Conservation (phyloP, 495 filamentous ascomycete species). For the Neurospora tetrasperma region DNA sequence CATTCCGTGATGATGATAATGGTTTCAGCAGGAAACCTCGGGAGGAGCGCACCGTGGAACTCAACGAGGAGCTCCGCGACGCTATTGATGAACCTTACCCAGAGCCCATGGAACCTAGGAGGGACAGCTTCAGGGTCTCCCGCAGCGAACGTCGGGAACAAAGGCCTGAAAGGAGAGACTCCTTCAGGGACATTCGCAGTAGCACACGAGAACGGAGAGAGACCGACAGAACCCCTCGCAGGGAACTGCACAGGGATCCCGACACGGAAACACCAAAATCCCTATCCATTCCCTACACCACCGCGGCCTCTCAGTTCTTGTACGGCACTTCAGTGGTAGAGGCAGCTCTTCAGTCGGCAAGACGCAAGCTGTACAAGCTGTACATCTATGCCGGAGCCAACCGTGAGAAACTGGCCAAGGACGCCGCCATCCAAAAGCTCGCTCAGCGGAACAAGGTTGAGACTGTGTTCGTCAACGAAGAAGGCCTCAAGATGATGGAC, state of each 20-base stretch:
- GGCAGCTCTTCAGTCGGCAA: constrained; percentile 59
- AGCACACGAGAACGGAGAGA: not conserved
- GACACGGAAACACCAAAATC: constrained; percentile 22
- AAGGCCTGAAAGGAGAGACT: not conserved
- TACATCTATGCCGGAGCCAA: constrained; percentile 59
- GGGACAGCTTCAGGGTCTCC: not conserved
- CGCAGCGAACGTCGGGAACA: not conserved
- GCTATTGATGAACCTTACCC: not conserved
- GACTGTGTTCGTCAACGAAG: constrained; percentile 38
- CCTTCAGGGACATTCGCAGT: not conserved
- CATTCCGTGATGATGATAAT: not conserved
- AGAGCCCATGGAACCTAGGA: not conserved
- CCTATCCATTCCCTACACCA: constrained; percentile 64
- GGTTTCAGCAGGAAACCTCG: not conserved
- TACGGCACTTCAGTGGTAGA: constrained; percentile 77
- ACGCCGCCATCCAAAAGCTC: constrained; percentile 42
- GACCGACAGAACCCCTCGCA: not conserved
- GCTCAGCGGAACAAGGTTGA: constrained; percentile 47
- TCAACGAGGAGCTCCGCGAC: not conserved
- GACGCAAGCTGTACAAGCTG: constrained; percentile 71
- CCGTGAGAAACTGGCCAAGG: constrained; percentile 29
- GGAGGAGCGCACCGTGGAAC: not conserved
- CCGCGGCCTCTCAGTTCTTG: constrained; percentile 80
- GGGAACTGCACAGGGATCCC: not conserved
- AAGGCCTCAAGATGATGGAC: constrained; percentile 56